phyloP scores from a whole-genome alignment of 2,329 filamentous ascomycete species.

The Sporothrix protearum region DNA sequence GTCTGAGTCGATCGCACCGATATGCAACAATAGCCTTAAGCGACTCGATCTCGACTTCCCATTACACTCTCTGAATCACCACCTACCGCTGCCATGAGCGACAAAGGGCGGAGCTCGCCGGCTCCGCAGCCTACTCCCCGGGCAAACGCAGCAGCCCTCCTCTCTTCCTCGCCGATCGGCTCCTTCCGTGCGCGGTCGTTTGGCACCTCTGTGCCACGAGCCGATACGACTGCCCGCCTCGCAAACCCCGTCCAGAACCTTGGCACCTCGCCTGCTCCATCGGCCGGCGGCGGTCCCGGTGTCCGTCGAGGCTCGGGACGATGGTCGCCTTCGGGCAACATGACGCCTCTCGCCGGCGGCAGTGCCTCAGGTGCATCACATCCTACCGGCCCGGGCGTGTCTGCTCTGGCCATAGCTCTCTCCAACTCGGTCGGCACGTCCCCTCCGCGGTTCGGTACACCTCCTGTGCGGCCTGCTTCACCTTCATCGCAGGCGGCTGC shows the following conservation, averaged over 20 bases:
- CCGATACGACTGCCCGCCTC: conserved; percentile 58
- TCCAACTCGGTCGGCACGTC: conserved; percentile 68
- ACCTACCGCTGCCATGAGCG: conserved; percentile 19
- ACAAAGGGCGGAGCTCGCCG: conserved; percentile 27
- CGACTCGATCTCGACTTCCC: neutral
- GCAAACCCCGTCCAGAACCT: conserved; percentile 51
- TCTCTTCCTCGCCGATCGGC: conserved; percentile 47
- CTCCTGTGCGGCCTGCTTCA: conserved; percentile 57
- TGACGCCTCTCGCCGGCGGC: conserved; percentile 63
- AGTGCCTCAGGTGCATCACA: conserved; percentile 59
- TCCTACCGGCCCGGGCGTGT: conserved; percentile 73
- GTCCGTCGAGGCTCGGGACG: conserved; percentile 11
- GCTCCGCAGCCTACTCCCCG: conserved; percentile 25
- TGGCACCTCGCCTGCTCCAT: conserved; percentile 32
- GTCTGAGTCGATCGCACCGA: neutral
- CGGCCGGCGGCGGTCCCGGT: conserved; percentile 11
- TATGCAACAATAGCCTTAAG: conserved; percentile 17
- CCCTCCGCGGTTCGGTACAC: conserved; percentile 67
- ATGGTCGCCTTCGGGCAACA: conserved; percentile 47
- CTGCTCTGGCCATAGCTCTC: conserved; percentile 83
- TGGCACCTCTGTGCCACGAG: conserved; percentile 54
- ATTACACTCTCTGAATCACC: neutral
- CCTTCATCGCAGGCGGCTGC: conserved; percentile 37
- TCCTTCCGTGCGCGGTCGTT: conserved; percentile 46
- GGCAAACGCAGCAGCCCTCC: conserved; percentile 39